Conservation (phyloP, 129 eudicot genomes). For the Smallanthus sonchifolius region DNA sequence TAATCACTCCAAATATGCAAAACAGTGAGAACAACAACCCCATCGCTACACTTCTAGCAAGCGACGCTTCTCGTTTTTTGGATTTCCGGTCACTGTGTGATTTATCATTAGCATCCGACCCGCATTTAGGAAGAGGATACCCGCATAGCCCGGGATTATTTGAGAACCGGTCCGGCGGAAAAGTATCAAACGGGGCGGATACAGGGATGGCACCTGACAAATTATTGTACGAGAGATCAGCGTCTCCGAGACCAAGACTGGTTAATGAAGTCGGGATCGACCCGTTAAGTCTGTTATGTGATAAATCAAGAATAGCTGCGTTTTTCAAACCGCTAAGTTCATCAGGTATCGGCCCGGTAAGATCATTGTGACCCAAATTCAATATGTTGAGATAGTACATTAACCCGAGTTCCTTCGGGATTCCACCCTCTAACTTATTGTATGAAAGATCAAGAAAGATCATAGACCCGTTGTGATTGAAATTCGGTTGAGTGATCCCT, state of each 20-base stretch:
- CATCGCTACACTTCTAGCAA: slow-evolving; percentile 85
- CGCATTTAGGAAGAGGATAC: slow-evolving; percentile 61
- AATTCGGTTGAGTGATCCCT: slow-evolving; percentile 75
- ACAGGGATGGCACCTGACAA: slow-evolving; percentile 71
- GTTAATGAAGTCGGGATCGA: slow-evolving; percentile 66
- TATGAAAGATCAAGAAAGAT: slow-evolving; percentile 81
- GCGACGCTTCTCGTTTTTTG: slow-evolving; percentile 63
- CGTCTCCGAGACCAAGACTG: slow-evolving; percentile 67
- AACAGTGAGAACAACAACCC: slow-evolving; percentile 78
- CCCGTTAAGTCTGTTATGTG: slow-evolving; percentile 68
- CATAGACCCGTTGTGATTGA: slow-evolving; percentile 92
- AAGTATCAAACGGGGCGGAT: slow-evolving; percentile 81
- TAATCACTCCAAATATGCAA: slow-evolving; percentile 73
- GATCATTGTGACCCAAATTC: slow-evolving; percentile 77
- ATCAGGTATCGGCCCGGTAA: slow-evolving; percentile 76
- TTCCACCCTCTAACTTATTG: slow-evolving; percentile 70
- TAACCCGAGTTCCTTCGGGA: slow-evolving; percentile 87
- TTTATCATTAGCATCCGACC: slow-evolving; percentile 6
- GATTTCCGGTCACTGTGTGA: slow-evolving; percentile 41
- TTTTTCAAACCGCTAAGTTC: slow-evolving; percentile 69
- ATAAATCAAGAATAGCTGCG: slow-evolving; percentile 76
- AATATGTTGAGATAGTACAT: slow-evolving; percentile 68
- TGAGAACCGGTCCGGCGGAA: slow-evolving; percentile 52
- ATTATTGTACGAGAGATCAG: slow-evolving; percentile 73
- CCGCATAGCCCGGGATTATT: slow-evolving; percentile 88